These are phyloP conservation scores for Herpetospermum pedunculosum DNA, from an alignment of 306 rosid genomes.

Conservation along the genomic window DNA sequence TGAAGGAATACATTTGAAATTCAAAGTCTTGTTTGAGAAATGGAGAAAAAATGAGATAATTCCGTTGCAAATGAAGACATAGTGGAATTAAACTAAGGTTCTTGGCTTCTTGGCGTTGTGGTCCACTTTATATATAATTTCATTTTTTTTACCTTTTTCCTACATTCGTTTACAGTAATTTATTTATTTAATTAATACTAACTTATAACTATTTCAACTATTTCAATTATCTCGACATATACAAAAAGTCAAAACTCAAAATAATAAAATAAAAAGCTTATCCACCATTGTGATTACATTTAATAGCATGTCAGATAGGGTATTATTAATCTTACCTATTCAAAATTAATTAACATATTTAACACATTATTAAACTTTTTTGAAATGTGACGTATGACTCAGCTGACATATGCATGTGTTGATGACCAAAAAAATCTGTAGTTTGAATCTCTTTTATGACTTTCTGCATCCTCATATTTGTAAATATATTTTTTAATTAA, in stretches of 20 bases:
- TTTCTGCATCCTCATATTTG: too few species aligned
- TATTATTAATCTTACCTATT: neutral
- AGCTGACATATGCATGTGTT: too few species aligned
- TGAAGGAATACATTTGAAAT: neutral
- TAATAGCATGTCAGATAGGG: neutral
- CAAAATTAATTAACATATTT: neutral
- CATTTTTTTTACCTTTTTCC: neutral
- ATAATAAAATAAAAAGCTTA: neutral
- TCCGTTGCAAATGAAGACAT: neutral
- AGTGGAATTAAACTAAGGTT: neutral
- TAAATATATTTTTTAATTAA: too few species aligned
- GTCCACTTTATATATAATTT: neutral
- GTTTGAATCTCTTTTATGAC: too few species aligned
- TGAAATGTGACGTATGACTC: too few species aligned
- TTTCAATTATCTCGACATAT: neutral
- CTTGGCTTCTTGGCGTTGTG: neutral
- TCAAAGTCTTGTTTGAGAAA: neutral
- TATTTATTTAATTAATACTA: neutral
- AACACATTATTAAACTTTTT: neutral
- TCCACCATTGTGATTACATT: neutral
- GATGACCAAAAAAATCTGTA: too few species aligned
- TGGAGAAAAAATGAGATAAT: neutral
- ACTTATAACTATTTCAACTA: neutral
- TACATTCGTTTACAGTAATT: neutral
- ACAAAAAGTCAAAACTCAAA: neutral